Evolutionary conservation across 768 basidiomycete species (phyloP).

Genomic region (Cystobasidium onofrii): DNA sequence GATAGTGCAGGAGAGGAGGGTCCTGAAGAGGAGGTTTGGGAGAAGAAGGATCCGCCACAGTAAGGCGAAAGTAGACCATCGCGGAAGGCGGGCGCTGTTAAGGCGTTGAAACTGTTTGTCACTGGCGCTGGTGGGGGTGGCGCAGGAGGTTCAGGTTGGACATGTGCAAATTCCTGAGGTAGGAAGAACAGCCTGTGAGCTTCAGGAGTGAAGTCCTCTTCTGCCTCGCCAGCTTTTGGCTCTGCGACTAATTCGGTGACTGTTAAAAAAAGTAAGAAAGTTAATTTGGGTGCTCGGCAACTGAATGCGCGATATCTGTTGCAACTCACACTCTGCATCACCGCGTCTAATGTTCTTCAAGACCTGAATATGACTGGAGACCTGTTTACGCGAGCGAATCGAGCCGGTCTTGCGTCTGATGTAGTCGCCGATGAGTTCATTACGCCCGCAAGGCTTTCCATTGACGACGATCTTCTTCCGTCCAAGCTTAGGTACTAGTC

Average conservation of each 20-base stretch:
- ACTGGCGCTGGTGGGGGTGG: neutral
- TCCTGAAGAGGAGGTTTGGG: constrained; percentile 10
- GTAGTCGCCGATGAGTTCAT: constrained; percentile 46
- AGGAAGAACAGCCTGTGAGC: constrained; percentile 36
- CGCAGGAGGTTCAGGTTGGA: constrained; percentile 6
- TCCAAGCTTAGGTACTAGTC: constrained; percentile 41
- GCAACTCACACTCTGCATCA: constrained; percentile 37
- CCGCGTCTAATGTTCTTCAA: constrained; percentile 42
- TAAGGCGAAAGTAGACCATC: constrained; percentile 31
- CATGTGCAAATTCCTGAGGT: neutral
- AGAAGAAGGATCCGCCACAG: constrained; percentile 24
- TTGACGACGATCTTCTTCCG: constrained; percentile 44
- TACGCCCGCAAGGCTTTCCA: constrained; percentile 45
- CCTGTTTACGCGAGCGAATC: constrained; percentile 44
- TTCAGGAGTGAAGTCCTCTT: constrained; percentile 36
- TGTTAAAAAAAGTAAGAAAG: neutral
- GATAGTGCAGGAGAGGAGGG: constrained; percentile 21
- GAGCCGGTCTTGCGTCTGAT: constrained; percentile 43
- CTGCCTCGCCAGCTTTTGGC: constrained; percentile 35
- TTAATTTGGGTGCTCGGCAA: too few species aligned
- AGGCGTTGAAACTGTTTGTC: neutral
- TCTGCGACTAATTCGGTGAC: constrained; percentile 40
- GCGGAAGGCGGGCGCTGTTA: neutral
- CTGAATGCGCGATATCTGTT: too few species aligned
- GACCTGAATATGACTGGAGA: constrained; percentile 46